Base-by-base conservation (phyloP, 192 early-diverging fungal genomes). In the Coemansia pectinata region DNA sequence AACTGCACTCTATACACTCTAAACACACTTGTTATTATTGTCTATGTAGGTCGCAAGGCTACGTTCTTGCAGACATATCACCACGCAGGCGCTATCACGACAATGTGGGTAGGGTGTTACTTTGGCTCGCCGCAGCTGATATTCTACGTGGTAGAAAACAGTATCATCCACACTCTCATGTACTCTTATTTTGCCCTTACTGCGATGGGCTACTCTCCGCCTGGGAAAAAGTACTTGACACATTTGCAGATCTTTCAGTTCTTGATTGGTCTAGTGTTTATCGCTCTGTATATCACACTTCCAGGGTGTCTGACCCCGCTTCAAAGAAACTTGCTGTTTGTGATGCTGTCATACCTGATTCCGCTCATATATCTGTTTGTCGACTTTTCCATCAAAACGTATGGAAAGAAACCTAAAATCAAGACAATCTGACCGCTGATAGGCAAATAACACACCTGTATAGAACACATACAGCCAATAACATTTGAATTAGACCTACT, bases 81-180 rank as follows among this genome's bases (percentile, higher is more conserved):
- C 76, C 94, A 95, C 73, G 89, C 92, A 2, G 93, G 92, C 34
- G 93, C 94, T 15, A 95, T 95, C 73, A 85, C 92, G 62, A 92
- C 91, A 67, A 95, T 95, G 94, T 94, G 90, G 90, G 86, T 89
- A n/a, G 90, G 91, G 47, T 90, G 91, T 76, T 87, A 88, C 62
- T 91, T 88, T 73, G 90, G 90, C 63, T 87, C 92, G 1, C 88
- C 91, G 2, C 90, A 91, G 53, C 89, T 92, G 69, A 93, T 92
- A 87, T 90, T 94, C 64, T 93, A 92, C 70, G 93, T 91, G 40
- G 65, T 84, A 12, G 77, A 84, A 50, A 95, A 95, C 85, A 93
- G 92, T 17, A 92, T 93, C 63, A 91, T 95, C 44, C 94, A 95
- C 79, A 90, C 92, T 31, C 72, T 95, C 60, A 95, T 95, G 93